Evolutionary conservation across 805 yeast species (phyloP), one percentile per base, ranked within the genome.

Genomic region (Tetrapisispora phaffii): DNA sequence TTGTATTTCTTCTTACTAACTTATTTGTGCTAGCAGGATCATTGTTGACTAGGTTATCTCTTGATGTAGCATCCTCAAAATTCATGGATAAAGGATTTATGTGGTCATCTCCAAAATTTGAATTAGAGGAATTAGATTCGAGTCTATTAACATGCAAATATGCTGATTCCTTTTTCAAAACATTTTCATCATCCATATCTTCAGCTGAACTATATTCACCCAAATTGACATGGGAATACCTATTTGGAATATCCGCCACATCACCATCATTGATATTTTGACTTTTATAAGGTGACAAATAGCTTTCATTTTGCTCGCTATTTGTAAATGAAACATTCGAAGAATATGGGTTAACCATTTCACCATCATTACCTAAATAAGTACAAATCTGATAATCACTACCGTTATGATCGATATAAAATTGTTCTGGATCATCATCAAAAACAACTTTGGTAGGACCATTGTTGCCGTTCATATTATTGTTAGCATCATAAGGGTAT

Each of bases 351-450:
- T 64, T 63, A 3, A 60, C 60, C 64, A 64, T 62, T 26, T 61
- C 62, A 34, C 66, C 67, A 37, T 62, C 51, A 39, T 54, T 59
- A 37, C 57, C 62, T 24, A 63, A 36, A 45, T 58, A 63, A 8
- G 68, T 58, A 41, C 59, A 59, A 34, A 64, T 59, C 44, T 58
- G 62, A 41, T 64, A 64, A 36, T 64, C 66, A 43, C 63, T 66
- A 32, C 68, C 68, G 35, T 50, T 53, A 34, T 58, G 63, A 44
- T 62, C 67, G 9, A 61, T 52, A 44, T 56, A 59, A 19, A 48
- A 50, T 15, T 44, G 50, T 44, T 61, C 67, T 1, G 53, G 51
- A 46, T 60, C 65, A 22, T 22, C 21, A 33, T 34, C 39, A 34
- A 36, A 34, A 8, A 34, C 34, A 8, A 34, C 26, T 20, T 29